phyloP scores from a whole-genome alignment of 805 yeast species.

The Clavispora vitiphila region DNA sequence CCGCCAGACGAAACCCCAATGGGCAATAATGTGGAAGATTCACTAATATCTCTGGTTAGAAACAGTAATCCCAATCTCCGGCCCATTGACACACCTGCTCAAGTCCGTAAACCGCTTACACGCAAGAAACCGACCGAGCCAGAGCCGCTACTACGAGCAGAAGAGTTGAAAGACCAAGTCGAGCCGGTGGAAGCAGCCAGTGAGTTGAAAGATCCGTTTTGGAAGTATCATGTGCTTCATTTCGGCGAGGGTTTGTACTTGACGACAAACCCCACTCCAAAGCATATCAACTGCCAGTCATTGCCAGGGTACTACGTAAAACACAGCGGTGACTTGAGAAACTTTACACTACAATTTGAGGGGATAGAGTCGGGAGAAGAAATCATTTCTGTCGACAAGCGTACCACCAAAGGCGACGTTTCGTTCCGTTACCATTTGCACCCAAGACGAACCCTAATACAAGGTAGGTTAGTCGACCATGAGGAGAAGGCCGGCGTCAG shows the following conservation, averaged over 20 bases:
- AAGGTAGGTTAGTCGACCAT: conserved; percentile 2
- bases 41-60: background rate
- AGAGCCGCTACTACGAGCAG: conserved; percentile 1
- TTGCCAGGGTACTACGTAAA: conserved; percentile 59
- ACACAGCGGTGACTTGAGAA: background rate
- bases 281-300: conserved; percentile 53
- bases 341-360: conserved; percentile 10
- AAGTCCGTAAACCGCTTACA: background rate
- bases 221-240: conserved; percentile 61
- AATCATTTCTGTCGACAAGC: conserved; percentile 7
- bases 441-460: conserved; percentile 1
- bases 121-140: conserved; percentile 9
- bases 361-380: conserved; percentile 12
- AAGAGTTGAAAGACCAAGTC: background rate
- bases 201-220: conserved; percentile 28
- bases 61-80: conserved; percentile 1
- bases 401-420: background rate
- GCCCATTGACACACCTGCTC: background rate
- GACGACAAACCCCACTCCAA: conserved; percentile 61
- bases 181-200: background rate
- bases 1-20: background rate
- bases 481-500: background rate
- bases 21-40: background rate
- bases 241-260: conserved; percentile 53
- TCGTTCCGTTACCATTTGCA: conserved; percentile 5